phyloP scores from a whole-genome alignment of 495 filamentous ascomycete species.

The Neurospora africana region DNA sequence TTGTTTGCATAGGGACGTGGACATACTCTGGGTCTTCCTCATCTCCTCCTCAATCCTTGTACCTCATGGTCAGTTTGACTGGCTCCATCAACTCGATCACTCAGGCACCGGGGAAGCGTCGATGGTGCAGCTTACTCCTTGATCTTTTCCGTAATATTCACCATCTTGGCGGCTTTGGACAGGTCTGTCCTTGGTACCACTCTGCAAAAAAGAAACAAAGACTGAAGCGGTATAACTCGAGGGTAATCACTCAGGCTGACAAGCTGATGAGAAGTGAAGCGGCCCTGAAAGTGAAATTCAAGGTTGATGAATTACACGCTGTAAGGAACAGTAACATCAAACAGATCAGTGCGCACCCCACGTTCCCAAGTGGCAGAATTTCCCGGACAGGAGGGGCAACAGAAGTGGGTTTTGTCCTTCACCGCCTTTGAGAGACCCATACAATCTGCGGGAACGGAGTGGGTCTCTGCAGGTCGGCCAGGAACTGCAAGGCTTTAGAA shows the following conservation, averaged over 20 bases:
- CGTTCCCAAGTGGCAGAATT: conserved; percentile 25
- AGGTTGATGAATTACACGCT: conserved; percentile 2
- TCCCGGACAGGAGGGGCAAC: conserved; percentile 13
- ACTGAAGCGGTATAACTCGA: not conserved
- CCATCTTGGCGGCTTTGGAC: conserved; percentile 60
- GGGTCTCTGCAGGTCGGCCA: not conserved
- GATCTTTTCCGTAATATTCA: conserved; percentile 99
- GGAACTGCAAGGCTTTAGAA: not conserved
- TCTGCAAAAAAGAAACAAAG: conserved; percentile 1
- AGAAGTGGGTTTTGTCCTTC: conserved; percentile 1
- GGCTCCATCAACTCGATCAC: not conserved
- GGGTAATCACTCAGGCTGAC: not conserved
- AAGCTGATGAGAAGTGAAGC: not conserved
- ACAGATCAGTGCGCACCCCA: conserved; percentile 15
- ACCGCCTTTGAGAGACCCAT: conserved; percentile 8
- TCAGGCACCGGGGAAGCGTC: not conserved
- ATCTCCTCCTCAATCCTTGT: conserved; percentile 98
- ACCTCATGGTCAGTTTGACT: conserved; percentile 12
- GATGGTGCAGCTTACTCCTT: conserved; percentile 61
- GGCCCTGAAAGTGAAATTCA: not conserved
- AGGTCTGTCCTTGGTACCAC: conserved; percentile 2
- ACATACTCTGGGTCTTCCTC: conserved; percentile 88
- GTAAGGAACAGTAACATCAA: not conserved
- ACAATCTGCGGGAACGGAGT: not conserved
- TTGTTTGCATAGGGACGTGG: not conserved